phyloP scores from a whole-genome alignment of 768 basidiomycete genomes.

The Tylopilus cervinicoccineus region DNA sequence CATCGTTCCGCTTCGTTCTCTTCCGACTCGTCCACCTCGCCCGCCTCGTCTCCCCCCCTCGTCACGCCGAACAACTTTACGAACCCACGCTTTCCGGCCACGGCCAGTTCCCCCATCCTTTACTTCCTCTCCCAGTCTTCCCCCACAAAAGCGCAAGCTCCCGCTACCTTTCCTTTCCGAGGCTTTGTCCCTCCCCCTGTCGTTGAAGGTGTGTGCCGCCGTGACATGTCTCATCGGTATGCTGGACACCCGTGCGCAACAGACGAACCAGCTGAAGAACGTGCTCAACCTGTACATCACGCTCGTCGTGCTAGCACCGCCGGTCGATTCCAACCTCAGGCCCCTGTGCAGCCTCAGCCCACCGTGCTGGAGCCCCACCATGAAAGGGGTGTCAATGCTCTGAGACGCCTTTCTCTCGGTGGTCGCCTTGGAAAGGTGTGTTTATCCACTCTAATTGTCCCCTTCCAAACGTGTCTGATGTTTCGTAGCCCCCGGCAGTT shows the following conservation, averaged over 20 bases:
- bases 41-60: conserved; percentile 49
- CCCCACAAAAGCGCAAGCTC: conserved; percentile 47
- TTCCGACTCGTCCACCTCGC: conserved; percentile 53
- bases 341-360: conserved; percentile 37
- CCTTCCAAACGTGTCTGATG: neutral
- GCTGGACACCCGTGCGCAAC: conserved; percentile 4
- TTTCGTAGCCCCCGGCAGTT: conserved; percentile 3
- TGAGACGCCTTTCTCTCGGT: conserved; percentile 74
- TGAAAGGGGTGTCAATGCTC: conserved; percentile 66
- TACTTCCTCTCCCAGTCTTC: conserved; percentile 64
- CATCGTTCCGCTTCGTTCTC: conserved; percentile 62
- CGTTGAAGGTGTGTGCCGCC: conserved; percentile 51
- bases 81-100: conserved; percentile 43
- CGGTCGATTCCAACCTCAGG: conserved; percentile 49
- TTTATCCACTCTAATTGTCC: conserved; percentile 1
- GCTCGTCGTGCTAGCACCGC: conserved; percentile 60
- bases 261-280: conserved; percentile 42
- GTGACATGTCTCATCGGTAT: neutral
- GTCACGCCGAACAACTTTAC: conserved; percentile 45
- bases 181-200: conserved; percentile 48
- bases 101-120: conserved; percentile 68
- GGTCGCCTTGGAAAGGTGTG: conserved; percentile 55
- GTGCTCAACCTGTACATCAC: conserved; percentile 45
- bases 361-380: conserved; percentile 43
- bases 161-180: conserved; percentile 60